Base-by-base conservation (phyloP, 768 basidiomycete species). In the Coprinopsis sp. region DNA sequence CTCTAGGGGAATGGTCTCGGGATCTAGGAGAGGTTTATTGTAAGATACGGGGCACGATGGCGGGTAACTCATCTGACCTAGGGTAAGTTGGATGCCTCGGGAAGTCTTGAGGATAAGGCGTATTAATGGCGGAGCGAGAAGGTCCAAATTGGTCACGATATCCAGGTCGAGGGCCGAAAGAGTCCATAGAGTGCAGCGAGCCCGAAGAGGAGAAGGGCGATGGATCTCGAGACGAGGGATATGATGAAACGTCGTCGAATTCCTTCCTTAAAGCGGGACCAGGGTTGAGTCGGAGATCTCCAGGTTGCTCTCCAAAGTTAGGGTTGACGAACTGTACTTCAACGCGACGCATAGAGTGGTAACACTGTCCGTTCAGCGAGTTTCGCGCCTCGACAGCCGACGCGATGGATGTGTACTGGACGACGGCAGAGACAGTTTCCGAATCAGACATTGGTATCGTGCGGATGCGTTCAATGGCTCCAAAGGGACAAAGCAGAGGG, bases 401-500 rank as follows among this genome's bases (percentile, higher is more conserved):
- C 28, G 67, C 64, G 33, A 67, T 50, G 16, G 76, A 69, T 28
- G 71, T 62, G 54, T 85, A 87, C 59, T 85, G 79, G n/a, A 86
- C 84, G 21, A 79, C 54, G 44, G 74, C 83, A 22, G 80, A 75
- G 28, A 77, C 68, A 30, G 70, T 73, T 39, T 68, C 70, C 44
- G 64, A 54, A 25, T 63, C 53, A 6, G 67, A 64, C 30, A 59
- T 59, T n/a, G 70, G 59, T 25, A 72, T 63, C 11, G 82, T 72
- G 52, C 77, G 76, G 44, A 88, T 72, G 44, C 76, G 76, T 56
- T 80, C 79, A 58, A 87, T 77, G 24, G 71, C 65, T 12, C 87
- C 87, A 56, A 82, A 89, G 19, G 87, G 87, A 61, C 71, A 78
- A 49, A 89, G 74, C 30, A 89, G 69, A n/a, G 86, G 86, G 41